Conservation (phyloP, 768 basidiomycete genomes). For the Calocera viscosa region DNA sequence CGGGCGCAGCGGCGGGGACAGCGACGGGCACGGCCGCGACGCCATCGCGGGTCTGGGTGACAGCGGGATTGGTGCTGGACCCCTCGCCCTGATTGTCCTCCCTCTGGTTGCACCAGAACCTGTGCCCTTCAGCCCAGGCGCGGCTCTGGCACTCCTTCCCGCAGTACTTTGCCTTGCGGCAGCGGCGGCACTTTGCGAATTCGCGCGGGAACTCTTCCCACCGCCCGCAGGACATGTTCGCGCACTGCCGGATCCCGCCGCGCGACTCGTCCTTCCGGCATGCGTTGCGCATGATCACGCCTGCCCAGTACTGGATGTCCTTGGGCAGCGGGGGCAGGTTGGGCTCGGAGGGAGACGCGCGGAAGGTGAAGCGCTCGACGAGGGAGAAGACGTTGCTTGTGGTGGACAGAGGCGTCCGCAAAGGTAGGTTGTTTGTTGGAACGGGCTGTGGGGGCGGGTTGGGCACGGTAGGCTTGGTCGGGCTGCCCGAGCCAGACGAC, state of each 20-base stretch:
- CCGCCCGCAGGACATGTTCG: conserved; percentile 91
- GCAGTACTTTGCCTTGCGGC: conserved; percentile 96
- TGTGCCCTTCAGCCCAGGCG: conserved; percentile 91
- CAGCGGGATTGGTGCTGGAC: background rate
- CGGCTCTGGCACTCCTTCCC: conserved; percentile 94
- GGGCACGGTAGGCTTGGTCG: conserved; percentile 20
- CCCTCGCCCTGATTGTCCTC: conserved; percentile 37
- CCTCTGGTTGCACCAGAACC: conserved; percentile 80
- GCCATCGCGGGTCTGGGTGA: background rate
- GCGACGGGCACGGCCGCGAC: background rate
- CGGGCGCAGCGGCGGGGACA: background rate
- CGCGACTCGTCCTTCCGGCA: conserved; percentile 90
- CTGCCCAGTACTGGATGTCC: conserved; percentile 98
- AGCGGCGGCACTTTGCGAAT: conserved; percentile 92
- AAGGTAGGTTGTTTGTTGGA: conserved; percentile 22
- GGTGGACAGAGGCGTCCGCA: conserved; percentile 15
- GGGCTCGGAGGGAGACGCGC: conserved; percentile 70
- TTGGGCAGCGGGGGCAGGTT: conserved; percentile 58
- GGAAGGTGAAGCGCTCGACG: conserved; percentile 92
- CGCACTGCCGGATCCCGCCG: conserved; percentile 93
- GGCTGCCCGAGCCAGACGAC: conserved; percentile 17
- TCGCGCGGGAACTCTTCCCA: conserved; percentile 91
- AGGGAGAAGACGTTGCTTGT: conserved; percentile 89
- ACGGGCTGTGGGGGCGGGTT: conserved; percentile 22
- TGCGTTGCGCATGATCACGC: conserved; percentile 99